Evolutionary conservation across 2,329 filamentous ascomycete species (phyloP), one percentile per base, ranked within the genome.

Genomic region (Emmonsia crescens): DNA sequence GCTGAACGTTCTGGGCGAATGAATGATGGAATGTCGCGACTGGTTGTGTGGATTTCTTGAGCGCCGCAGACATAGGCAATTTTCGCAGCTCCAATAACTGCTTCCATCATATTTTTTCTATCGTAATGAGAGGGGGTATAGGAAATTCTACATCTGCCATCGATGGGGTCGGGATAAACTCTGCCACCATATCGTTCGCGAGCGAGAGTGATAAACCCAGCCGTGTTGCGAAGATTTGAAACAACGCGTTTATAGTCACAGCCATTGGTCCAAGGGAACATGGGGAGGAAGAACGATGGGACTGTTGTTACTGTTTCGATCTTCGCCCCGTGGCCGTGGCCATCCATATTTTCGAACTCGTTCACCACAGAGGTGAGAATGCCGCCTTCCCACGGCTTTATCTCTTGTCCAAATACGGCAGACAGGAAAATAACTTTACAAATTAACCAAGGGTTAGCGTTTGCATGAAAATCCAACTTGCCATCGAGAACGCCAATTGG

Each of bases 271-370:
- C 89, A 95, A 16, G 86, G 82, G 60, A 89, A 78, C 59, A 82
- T 76, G 5, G 85, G 77, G 16, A 91, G 76, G 67, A 84, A 81
- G 2, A 85, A 72, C 21, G 85, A 83, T 0, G 91, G 90, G 69
- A 91, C 69, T 88, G 94, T 92, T 68, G 83, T 83, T 1, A 84
- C 84, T 10, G 85, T 80, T 78, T 96, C 91, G 33, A 96, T 78
- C 73, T 95, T 96, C 57, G 82, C 81, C 46, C 93, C 93, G 68
- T 96, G 90, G 62, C 91, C 90, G 49, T 85, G 80, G 5, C 84
- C 83, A 71, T 96, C 91, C 0, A 92, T 79, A 67, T 96, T 88
- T 66, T 95, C 89, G 67, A 92, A 90, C 60, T 89, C 85, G 51
- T 81, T 84, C 65, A 89, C 87, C 21, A 92, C 86, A 3, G 85